Percentiles rank a stretch among this genome's conserved stretches.
Evolutionary conservation across 2,329 filamentous ascomycete species (phyloP).

Genomic region (Colletotrichum sidae): DNA sequence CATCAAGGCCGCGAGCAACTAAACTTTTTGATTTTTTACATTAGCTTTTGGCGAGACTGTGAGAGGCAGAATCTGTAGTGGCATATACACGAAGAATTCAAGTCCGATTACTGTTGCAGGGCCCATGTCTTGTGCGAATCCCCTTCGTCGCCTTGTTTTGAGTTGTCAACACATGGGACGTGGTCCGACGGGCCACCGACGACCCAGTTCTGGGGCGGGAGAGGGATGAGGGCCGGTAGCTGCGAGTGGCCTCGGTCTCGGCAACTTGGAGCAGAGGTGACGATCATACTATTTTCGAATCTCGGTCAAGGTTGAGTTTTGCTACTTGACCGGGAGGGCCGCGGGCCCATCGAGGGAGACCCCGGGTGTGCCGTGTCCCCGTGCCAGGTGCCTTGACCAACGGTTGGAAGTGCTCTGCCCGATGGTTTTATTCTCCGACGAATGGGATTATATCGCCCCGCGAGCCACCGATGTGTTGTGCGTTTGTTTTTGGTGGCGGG

Average conservation of each 20-base stretch:
- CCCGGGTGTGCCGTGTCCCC: background rate
- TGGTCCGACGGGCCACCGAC: background rate
- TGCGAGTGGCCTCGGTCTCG: background rate
- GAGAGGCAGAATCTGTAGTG: background rate
- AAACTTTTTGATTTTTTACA: background rate
- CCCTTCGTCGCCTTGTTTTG: conserved; percentile 12
- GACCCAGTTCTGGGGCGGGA: too few species aligned
- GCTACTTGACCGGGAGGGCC: too few species aligned
- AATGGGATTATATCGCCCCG: too few species aligned
- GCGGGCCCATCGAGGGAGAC: background rate
- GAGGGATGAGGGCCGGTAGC: too few species aligned
- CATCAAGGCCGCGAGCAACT: conserved; percentile 12
- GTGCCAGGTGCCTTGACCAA: conserved; percentile 2
- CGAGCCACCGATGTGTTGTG: background rate
- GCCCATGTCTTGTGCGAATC: background rate
- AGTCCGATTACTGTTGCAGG: too few species aligned
- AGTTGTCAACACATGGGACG: conserved; percentile 1
- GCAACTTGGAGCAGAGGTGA: background rate
- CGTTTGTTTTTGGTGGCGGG: background rate
- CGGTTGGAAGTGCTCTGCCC: conserved; percentile 9
- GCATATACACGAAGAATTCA: too few species aligned
- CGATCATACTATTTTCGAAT: conserved; percentile 3
- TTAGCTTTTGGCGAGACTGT: background rate
- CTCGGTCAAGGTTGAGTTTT: background rate
- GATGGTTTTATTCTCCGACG: background rate